A percentile compares a stretch with the other conserved stretches of the same genome.
These are phyloP conservation scores for Bjerkandera adusta DNA, from an alignment of 1,284 basidiomycete species.

Conservation along the genomic window DNA sequence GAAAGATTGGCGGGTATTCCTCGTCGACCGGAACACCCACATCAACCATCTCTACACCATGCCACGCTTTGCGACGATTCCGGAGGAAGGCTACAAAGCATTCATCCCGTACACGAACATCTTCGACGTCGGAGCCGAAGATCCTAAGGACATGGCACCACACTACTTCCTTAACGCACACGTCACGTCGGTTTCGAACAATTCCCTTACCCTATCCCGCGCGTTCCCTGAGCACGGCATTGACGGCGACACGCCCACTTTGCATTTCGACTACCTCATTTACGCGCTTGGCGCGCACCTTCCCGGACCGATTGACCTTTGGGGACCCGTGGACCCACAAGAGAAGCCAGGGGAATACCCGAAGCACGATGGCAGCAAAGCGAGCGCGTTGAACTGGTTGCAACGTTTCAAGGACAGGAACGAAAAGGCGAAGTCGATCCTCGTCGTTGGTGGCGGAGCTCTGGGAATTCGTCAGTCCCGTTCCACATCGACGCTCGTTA, in stretches of 20 bases:
- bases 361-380: constrained; percentile 38
- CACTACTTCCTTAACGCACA: constrained; percentile 44
- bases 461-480: constrained; percentile 55
- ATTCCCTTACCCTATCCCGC: constrained; percentile 45
- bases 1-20: constrained; percentile 59
- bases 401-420: constrained; percentile 44
- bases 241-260: constrained; percentile 18
- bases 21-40: constrained; percentile 63
- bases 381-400: constrained; percentile 47
- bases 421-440: constrained; percentile 40
- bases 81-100: constrained; percentile 72
- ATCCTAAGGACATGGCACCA: constrained; percentile 13
- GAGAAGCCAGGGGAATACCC: constrained; percentile 5
- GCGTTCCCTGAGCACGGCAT: constrained; percentile 46
- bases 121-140: constrained; percentile 27
- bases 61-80: constrained; percentile 61
- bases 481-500: not conserved
- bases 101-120: constrained; percentile 63
- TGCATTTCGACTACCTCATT: constrained; percentile 52
- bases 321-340: constrained; percentile 32
- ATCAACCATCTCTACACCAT: constrained; percentile 55
- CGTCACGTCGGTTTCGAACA: constrained; percentile 41
- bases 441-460: constrained; percentile 62
- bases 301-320: constrained; percentile 55
- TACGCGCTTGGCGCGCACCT: constrained; percentile 60